Base-by-base conservation (phyloP, 805 yeast species). In the Metschnikowia henanensis region DNA sequence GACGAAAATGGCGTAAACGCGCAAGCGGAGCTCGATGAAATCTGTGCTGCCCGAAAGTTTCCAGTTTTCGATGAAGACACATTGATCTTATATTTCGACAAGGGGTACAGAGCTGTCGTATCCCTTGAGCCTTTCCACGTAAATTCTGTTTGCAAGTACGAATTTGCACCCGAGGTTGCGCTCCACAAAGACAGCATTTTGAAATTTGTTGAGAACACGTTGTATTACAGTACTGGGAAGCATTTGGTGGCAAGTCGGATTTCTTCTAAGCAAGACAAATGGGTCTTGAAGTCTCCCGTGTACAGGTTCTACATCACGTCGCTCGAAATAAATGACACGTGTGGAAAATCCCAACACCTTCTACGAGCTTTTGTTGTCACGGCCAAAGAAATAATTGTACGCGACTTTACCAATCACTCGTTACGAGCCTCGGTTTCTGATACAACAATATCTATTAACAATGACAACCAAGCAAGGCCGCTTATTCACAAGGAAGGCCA, bases 391-490 rank as follows among this genome's bases (percentile, higher is more conserved):
- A 31, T 43, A 6, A 32, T 46, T 13, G 31, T 39, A 16, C 37
- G 50, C 5, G 36, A 43, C n/a, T n/a, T 38, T 6, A 28, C 15
- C 18, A 16, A 19, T 15, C 6, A 17, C 2, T 18, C 44, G 5
- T 21, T 22, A 13, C 30, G 36, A n/a, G 6, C 7, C 29, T 26
- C 18, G n/a, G 36, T 31, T 5, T 7, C 40, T 3, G 42, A 36
- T 16, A 20, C 33, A 12, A 29, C n/a, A 5, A 39, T 50, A 10
- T 29, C 41, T 18, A 34, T 50, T 25, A 44, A 41, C n/a, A 52
- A 50, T 20, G 49, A 43, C 33, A 52, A 52, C 21, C 47, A 43
- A 16, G 46, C 51, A 2, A 38, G 32, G 21, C 56, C 56, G n/a
- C 45, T 52, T 21, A 43, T 48, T 9, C 29, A 34, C 21, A 47